phyloP scores from a whole-genome alignment of 495 filamentous ascomycete species.

The Penicillium herquei region DNA sequence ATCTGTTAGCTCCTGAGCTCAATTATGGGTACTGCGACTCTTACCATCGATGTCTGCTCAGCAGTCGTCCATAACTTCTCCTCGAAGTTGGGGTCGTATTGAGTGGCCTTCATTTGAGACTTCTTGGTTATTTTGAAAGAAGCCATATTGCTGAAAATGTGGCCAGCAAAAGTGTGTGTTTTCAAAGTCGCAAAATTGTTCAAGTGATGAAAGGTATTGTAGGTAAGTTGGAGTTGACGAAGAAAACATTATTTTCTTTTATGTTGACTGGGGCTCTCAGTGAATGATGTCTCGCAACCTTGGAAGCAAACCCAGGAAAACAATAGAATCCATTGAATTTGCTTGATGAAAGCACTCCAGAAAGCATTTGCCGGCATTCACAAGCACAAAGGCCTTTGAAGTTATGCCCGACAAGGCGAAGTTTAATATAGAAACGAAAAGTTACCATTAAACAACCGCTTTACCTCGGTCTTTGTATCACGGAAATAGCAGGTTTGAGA shows the following conservation, averaged over 20 bases:
- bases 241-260: neutral
- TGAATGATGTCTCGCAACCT: neutral
- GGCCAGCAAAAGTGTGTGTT: neutral
- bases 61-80: constrained; percentile 5
- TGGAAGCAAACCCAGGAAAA: neutral
- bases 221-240: neutral
- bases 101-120: no score
- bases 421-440: neutral
- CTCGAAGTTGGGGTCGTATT: neutral
- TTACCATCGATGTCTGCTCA: constrained; percentile 7
- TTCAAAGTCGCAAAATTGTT: neutral
- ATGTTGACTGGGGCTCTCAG: neutral
- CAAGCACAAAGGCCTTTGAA: neutral
- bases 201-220: neutral
- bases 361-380: neutral
- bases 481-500: neutral
- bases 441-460: neutral
- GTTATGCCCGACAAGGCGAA: neutral
- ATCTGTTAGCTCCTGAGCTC: neutral
- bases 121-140: no score
- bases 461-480: neutral
- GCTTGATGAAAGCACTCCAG: neutral
- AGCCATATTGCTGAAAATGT: neutral
- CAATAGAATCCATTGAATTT: constrained; percentile 4
- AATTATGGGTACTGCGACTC: neutral